Conservation (phyloP, 306 rosid genomes). For the Senna tora region DNA sequence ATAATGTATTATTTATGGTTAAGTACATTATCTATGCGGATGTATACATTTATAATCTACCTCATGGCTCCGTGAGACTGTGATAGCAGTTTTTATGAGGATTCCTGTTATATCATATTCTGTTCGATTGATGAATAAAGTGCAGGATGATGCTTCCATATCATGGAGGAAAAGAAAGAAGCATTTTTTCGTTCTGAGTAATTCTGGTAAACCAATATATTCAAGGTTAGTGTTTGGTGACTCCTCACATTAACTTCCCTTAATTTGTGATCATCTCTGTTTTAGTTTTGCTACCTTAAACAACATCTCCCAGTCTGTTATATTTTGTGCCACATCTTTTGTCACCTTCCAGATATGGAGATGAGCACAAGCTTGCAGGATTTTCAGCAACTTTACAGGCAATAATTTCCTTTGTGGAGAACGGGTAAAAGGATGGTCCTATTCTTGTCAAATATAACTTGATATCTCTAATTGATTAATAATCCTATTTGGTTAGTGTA, state of each 20-base stretch:
- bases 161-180: conserved; percentile 99
- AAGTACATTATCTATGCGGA: not conserved
- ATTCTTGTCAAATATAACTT: conserved; percentile 19
- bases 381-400: conserved; percentile 98
- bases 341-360: conserved; percentile 68
- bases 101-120: conserved; percentile 33
- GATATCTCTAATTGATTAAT: not conserved
- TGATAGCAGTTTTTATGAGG: conserved; percentile 10
- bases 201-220: conserved; percentile 95
- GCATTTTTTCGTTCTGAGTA: conserved; percentile 86
- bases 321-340: conserved; percentile 10
- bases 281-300: not conserved
- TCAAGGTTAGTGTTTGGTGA: conserved; percentile 65
- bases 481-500: not conserved
- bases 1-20: not conserved
- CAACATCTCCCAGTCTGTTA: conserved; percentile 10
- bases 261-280: not conserved
- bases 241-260: not conserved
- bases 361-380: conserved; percentile 95
- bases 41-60: not conserved
- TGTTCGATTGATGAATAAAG: conserved; percentile 60
- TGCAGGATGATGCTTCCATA: conserved; percentile 95
- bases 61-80: not conserved
- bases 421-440: conserved; percentile 58
- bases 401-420: conserved; percentile 88